phyloP scores from a whole-genome alignment of 768 basidiomycete genomes.

The Agaricus sinodeliciosus region DNA sequence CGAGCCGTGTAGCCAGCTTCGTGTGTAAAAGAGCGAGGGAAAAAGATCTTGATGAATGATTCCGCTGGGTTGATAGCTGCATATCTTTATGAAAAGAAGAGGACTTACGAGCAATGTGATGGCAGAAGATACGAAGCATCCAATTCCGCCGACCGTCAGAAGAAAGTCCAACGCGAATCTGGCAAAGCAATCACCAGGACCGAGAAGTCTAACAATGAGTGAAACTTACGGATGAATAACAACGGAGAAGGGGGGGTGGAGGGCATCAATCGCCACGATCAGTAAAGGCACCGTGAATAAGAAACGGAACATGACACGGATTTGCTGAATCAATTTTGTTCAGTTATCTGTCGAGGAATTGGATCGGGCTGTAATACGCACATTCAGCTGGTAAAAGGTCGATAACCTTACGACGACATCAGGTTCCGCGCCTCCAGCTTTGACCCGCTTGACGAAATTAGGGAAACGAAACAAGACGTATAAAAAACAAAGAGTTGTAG shows the following conservation, averaged over 20 bases:
- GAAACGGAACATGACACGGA: slow-evolving; percentile 72
- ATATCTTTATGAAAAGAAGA: background rate
- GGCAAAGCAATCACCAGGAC: background rate
- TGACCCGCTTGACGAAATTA: slow-evolving; percentile 61
- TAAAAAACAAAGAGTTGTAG: slow-evolving; percentile 64
- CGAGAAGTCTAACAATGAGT: background rate
- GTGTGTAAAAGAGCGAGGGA: slow-evolving; percentile 63
- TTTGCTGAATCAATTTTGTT: slow-evolving; percentile 33
- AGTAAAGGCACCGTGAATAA: slow-evolving; percentile 66
- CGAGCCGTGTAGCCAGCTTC: slow-evolving; percentile 58
- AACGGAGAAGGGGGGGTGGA: slow-evolving; percentile 43
- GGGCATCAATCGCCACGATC: slow-evolving; percentile 58
- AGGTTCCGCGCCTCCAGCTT: slow-evolving; percentile 66
- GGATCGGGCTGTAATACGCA: slow-evolving; percentile 27
- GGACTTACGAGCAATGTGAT: slow-evolving; percentile 68
- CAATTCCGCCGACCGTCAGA: slow-evolving; percentile 64
- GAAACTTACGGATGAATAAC: slow-evolving; percentile 49
- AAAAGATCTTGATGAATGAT: slow-evolving; percentile 50
- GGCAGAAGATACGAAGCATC: slow-evolving; percentile 72
- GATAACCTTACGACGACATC: slow-evolving; percentile 67
- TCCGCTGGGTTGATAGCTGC: background rate
- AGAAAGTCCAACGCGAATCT: slow-evolving; percentile 70
- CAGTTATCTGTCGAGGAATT: background rate
- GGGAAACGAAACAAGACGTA: slow-evolving; percentile 71
- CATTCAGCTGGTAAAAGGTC: slow-evolving; percentile 76